Evolutionary conservation across 352 stramenopile genomes (phyloP).

Genomic region (Phytopythium boreale): DNA sequence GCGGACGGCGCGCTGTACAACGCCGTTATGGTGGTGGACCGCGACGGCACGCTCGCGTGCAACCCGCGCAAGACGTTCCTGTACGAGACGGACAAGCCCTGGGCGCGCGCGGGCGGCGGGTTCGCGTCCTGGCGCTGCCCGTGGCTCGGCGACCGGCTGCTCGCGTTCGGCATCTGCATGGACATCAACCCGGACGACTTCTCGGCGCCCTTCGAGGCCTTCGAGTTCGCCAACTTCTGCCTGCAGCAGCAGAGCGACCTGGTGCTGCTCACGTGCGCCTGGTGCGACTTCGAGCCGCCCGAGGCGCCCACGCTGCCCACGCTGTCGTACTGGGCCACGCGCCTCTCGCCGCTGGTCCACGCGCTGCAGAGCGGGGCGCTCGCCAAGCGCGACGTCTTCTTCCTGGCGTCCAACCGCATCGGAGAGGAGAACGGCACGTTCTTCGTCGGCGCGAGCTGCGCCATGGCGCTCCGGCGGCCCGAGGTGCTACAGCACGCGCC

Average conservation of each 20-base stretch:
- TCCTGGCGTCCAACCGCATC: constrained; percentile 77
- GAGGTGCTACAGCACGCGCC: constrained; percentile 41
- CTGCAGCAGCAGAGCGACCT: constrained; percentile 55
- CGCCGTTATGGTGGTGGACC: constrained; percentile 78
- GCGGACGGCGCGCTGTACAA: constrained; percentile 53
- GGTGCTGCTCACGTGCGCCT: constrained; percentile 80
- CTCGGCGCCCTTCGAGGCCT: constrained; percentile 53
- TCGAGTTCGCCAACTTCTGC: constrained; percentile 66
- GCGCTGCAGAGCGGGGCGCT: constrained; percentile 33
- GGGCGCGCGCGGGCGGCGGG: constrained; percentile 57
- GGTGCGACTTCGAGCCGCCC: constrained; percentile 69
- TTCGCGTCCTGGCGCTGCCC: constrained; percentile 74
- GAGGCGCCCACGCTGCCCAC: constrained; percentile 44
- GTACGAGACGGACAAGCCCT: constrained; percentile 83
- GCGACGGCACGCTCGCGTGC: constrained; percentile 56
- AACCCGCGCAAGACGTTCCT: constrained; percentile 82
- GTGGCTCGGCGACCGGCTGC: constrained; percentile 66
- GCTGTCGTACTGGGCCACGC: constrained; percentile 72
- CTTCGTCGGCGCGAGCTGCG: constrained; percentile 80
- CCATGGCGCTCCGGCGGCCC: constrained; percentile 59
- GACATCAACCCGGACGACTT: constrained; percentile 89
- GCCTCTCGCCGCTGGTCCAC: constrained; percentile 54
- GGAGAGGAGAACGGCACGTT: constrained; percentile 74
- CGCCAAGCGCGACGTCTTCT: constrained; percentile 55
- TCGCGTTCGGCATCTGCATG: constrained; percentile 89